Percentiles rank a stretch among this genome's conserved stretches.
Conservation (phyloP, 139 green algal genomes). For the Micractinium conductrix region DNA sequence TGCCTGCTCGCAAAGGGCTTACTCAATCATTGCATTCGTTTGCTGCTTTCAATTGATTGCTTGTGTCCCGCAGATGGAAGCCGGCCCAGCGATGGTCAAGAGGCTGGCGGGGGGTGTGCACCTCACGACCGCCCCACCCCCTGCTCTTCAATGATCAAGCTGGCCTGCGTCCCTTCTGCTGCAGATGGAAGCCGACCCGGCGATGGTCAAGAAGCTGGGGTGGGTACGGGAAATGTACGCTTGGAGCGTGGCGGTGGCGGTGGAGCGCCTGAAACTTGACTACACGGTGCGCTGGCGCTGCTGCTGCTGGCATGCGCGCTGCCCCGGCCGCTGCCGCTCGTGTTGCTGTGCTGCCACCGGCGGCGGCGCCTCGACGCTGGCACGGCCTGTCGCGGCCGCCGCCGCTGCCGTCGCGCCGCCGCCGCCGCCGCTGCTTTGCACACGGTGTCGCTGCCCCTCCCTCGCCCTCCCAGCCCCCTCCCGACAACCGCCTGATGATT, state of each 20-base stretch:
- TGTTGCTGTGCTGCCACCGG: too few species aligned
- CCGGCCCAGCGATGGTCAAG: conserved; percentile 50
- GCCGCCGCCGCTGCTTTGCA: neutral
- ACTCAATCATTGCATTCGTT: neutral
- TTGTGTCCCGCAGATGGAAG: conserved; percentile 63
- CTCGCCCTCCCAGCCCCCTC: neutral
- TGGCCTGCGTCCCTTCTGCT: neutral
- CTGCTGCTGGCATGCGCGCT: too few species aligned
- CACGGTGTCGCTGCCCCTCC: neutral
- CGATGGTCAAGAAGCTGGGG: conserved; percentile 55
- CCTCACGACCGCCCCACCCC: neutral
- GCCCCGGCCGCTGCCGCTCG: too few species aligned
- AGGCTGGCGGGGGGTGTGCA: conserved; percentile 65
- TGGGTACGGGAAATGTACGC: conserved; percentile 93
- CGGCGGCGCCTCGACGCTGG: too few species aligned
- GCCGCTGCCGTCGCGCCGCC: too few species aligned
- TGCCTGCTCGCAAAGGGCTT: neutral
- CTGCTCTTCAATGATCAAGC: too few species aligned
- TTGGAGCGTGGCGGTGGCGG: conserved; percentile 55
- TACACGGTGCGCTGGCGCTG: conserved; percentile 15
- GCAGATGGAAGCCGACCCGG: conserved; percentile 69
- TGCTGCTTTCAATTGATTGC: too few species aligned
- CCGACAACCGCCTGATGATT: neutral
- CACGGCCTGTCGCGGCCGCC: too few species aligned
- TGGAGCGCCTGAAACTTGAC: conserved; percentile 39